These are phyloP conservation scores for Leccinum imitatum DNA, from an alignment of 768 basidiomycete genomes.

Conservation along the genomic window DNA sequence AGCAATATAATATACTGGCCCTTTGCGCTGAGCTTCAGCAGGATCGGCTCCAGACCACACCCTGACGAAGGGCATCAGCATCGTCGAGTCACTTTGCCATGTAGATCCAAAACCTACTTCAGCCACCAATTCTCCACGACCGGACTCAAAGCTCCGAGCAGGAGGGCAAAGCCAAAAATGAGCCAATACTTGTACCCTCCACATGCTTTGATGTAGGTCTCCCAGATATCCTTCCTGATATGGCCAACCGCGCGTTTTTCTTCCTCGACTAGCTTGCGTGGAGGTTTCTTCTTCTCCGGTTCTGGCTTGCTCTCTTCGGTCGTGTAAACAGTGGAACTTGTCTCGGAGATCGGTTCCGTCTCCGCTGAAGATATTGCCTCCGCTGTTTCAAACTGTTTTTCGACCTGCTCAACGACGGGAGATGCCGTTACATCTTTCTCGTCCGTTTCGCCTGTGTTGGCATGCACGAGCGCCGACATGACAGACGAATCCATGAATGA, in stretches of 20 bases:
- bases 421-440: constrained; percentile 40
- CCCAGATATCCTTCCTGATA: constrained; percentile 67
- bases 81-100: constrained; percentile 4
- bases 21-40: constrained; percentile 38
- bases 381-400: constrained; percentile 3
- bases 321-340: constrained; percentile 43
- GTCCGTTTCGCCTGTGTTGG: constrained; percentile 39
- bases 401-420: constrained; percentile 8
- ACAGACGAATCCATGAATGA: constrained; percentile 68
- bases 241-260: constrained; percentile 76
- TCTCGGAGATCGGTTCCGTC: constrained; percentile 37
- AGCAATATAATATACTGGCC: constrained; percentile 46
- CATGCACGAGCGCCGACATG: constrained; percentile 65
- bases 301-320: constrained; percentile 37
- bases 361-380: constrained; percentile 25
- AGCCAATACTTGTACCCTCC: constrained; percentile 57
- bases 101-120: constrained; percentile 35
- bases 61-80: constrained; percentile 34
- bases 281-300: constrained; percentile 52
- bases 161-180: constrained; percentile 50
- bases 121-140: constrained; percentile 75
- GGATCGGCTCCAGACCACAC: constrained; percentile 56
- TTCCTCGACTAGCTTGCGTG: constrained; percentile 84
- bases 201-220: constrained; percentile 51
- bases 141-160: constrained; percentile 60